Evolutionary conservation across 163 green algal species (phyloP), one percentile per base, ranked within the genome.

Genomic region (Chlorella variabilis): DNA sequence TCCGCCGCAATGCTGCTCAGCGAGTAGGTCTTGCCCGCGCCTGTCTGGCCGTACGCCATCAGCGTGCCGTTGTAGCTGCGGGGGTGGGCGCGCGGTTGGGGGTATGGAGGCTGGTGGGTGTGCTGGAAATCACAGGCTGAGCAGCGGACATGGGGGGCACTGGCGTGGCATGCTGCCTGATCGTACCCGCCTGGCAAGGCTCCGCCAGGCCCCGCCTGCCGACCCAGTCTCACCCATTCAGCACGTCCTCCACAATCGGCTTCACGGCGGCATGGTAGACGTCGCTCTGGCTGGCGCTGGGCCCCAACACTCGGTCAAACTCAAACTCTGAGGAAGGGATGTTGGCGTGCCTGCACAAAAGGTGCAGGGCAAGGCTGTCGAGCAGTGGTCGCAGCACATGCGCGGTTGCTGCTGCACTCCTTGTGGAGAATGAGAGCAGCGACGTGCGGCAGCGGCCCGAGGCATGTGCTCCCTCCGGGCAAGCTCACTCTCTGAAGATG

Each of bases 11-110:
- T 92, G 81, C 90, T 94, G 71, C 75, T 85, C 69, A 97, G 87
- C 17, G 94, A 96, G 89, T 94, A 93, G 0, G 94, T 97, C 85
- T 97, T 97, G 42, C 94, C 94, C 4, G 92, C 92, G 38, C 89
- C 89, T 25, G 88, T 90, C 73, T 91, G 88, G 8, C 92, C 93
- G 62, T 96, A 96, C 1, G 91, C 93, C 84, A 96, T 91, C 38
- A 96, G 86, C 0, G 91, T 95, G 65, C 88, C 91, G 62, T 96
- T 95, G 87, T 93, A 96, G 13, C 76, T 75, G 75, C 42, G 6
- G 11, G 15, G 13, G 2, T 21, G 29, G 17, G 11, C 20, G 9
- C 31, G 33, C 9, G 48, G 31, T 5, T 45, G 7, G 27, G 21
- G 5, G 39, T 63, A 20, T 15, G 20, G 1, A 20, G 38, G 63